These are phyloP conservation scores for Nakazawaea wyomingensis DNA, from an alignment of 805 yeast genomes.

Conservation along the genomic window DNA sequence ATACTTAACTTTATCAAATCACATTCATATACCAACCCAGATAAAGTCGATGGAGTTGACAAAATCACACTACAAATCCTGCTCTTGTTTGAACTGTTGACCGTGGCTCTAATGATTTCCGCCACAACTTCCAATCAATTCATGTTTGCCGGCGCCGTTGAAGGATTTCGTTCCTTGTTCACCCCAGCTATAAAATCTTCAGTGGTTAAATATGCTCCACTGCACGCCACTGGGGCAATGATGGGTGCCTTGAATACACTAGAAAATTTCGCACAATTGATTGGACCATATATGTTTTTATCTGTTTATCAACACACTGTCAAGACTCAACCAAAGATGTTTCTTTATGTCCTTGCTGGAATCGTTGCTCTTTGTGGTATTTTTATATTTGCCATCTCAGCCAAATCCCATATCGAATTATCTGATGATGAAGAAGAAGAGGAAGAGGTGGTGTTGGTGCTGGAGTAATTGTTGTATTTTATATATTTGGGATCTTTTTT, in stretches of 20 bases:
- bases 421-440: neutral
- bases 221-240: conserved; percentile 51
- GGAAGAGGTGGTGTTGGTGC: too few relatives aligned
- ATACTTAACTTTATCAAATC: conserved; percentile 29
- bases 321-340: conserved; percentile 25
- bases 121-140: conserved; percentile 23
- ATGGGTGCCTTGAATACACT: conserved; percentile 55
- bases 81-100: conserved; percentile 20
- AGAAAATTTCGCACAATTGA: conserved; percentile 39
- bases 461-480: too few relatives aligned
- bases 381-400: neutral
- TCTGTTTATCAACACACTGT: conserved; percentile 35
- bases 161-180: conserved; percentile 38
- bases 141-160: conserved; percentile 27
- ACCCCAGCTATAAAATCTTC: conserved; percentile 49
- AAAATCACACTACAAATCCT: conserved; percentile 29
- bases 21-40: conserved; percentile 25
- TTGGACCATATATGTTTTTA: conserved; percentile 38
- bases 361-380: neutral
- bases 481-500: too few relatives aligned
- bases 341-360: conserved; percentile 24
- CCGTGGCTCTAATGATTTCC: conserved; percentile 27
- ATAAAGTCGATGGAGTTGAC: conserved; percentile 46
- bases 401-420: neutral
- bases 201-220: conserved; percentile 49